Conservation (phyloP, 1,139 yeast genomes). For the Debaryomyces sp. region DNA sequence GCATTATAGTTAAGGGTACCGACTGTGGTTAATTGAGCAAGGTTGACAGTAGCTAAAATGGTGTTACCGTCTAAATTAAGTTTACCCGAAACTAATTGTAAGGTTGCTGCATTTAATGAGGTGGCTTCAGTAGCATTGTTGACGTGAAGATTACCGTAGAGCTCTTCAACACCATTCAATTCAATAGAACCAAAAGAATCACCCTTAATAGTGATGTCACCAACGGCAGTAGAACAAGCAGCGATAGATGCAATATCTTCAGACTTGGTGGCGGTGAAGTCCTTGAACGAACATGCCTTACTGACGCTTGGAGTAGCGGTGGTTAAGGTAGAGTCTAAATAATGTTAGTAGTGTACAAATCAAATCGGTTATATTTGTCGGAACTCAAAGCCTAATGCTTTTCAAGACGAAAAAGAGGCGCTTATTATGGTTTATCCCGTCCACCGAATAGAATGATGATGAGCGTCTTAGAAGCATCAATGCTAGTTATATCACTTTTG, state of each 20-base stretch:
- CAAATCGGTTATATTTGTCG: not conserved
- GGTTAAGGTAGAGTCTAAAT: slow-evolving; percentile 49
- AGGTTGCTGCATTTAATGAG: slow-evolving; percentile 73
- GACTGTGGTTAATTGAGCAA: slow-evolving; percentile 80
- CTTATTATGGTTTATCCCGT: too few relatives aligned
- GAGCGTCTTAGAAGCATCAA: not conserved
- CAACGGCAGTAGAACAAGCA: slow-evolving; percentile 78
- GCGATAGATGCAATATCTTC: slow-evolving; percentile 73
- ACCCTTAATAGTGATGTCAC: slow-evolving; percentile 75
- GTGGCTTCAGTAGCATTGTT: slow-evolving; percentile 65
- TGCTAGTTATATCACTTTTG: not conserved
- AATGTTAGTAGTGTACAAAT: slow-evolving; percentile 9
- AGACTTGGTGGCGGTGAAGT: slow-evolving; percentile 73
- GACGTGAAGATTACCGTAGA: slow-evolving; percentile 75
- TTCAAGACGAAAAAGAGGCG: not conserved
- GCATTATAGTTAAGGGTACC: slow-evolving; percentile 79
- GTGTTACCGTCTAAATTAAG: slow-evolving; percentile 68
- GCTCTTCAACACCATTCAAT: slow-evolving; percentile 58
- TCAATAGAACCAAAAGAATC: slow-evolving; percentile 56
- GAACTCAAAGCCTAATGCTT: not conserved
- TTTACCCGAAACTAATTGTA: slow-evolving; percentile 73
- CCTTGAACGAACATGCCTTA: slow-evolving; percentile 57
- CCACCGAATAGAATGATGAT: too few relatives aligned
- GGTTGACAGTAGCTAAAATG: slow-evolving; percentile 64
- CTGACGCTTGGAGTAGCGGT: slow-evolving; percentile 53